These are phyloP conservation scores for Boletus sp. DNA, from an alignment of 768 basidiomycete genomes.

Conservation along the genomic window DNA sequence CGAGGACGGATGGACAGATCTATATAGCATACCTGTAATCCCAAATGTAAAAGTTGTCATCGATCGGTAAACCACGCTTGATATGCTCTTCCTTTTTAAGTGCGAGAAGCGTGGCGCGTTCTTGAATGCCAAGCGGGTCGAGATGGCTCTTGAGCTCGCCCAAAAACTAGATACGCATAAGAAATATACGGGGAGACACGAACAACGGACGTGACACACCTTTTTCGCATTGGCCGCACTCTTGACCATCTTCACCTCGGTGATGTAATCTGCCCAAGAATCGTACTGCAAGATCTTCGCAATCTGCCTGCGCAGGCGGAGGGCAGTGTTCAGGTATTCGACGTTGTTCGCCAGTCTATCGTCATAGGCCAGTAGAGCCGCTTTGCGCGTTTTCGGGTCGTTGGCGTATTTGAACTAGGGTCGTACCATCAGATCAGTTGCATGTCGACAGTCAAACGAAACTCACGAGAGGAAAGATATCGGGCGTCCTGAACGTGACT, in stretches of 20 bases:
- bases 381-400: constrained; percentile 63
- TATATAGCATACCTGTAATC: constrained; percentile 61
- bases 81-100: constrained; percentile 76
- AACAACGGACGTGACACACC: constrained; percentile 33
- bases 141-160: constrained; percentile 73
- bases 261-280: constrained; percentile 82
- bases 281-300: constrained; percentile 67
- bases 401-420: constrained; percentile 77
- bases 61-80: constrained; percentile 56
- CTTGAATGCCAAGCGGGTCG: constrained; percentile 66
- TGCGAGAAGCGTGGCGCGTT: constrained; percentile 62
- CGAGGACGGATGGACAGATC: background rate
- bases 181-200: background rate
- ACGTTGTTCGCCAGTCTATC: constrained; percentile 66
- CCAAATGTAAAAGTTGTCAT: constrained; percentile 79
- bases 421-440: background rate
- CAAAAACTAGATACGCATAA: constrained; percentile 55
- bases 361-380: constrained; percentile 68
- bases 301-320: constrained; percentile 69
- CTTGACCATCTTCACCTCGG: constrained; percentile 87
- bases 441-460: too few species aligned
- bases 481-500: constrained; percentile 78
- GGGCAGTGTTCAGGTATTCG: constrained; percentile 63
- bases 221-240: constrained; percentile 56
- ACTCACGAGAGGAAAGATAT: constrained; percentile 72